Percentiles rank a stretch among this genome's conserved stretches.
phyloP scores from a whole-genome alignment of 2,329 filamentous ascomycete genomes.

The Cryphonectria japonica region DNA sequence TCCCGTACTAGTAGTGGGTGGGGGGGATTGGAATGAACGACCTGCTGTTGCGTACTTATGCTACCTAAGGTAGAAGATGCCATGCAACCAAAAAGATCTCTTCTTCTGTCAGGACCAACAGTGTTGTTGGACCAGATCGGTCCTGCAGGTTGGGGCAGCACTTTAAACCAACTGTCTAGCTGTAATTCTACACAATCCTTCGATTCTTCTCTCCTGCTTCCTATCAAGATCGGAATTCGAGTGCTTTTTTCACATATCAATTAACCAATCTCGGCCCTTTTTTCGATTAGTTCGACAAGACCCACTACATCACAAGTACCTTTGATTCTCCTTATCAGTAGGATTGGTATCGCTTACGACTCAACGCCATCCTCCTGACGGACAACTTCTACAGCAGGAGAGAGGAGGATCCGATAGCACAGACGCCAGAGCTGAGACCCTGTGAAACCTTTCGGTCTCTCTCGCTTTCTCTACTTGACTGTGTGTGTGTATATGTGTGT shows the following conservation, averaged over 20 bases:
- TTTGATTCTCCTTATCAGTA: not conserved
- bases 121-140: too few relatives aligned
- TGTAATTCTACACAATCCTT: too few relatives aligned
- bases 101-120: not conserved
- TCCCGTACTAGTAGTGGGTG: not conserved
- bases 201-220: too few relatives aligned
- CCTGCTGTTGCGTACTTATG: not conserved
- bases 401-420: slow-evolving; percentile 6
- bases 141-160: not conserved
- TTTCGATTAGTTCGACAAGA: not conserved
- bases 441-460: not conserved
- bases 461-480: not conserved
- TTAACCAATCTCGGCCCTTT: not conserved
- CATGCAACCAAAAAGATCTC: too few relatives aligned
- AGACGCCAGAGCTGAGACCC: not conserved
- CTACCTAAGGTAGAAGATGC: too few relatives aligned
- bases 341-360: not conserved
- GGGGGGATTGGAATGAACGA: not conserved
- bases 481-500: too few relatives aligned
- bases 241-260: not conserved
- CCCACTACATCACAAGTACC: not conserved
- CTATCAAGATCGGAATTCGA: too few relatives aligned
- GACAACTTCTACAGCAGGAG: not conserved
- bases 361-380: not conserved
- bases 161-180: not conserved